Base-by-base conservation (phyloP, 352 stramenopile species). In the Pythium dissimile region DNA sequence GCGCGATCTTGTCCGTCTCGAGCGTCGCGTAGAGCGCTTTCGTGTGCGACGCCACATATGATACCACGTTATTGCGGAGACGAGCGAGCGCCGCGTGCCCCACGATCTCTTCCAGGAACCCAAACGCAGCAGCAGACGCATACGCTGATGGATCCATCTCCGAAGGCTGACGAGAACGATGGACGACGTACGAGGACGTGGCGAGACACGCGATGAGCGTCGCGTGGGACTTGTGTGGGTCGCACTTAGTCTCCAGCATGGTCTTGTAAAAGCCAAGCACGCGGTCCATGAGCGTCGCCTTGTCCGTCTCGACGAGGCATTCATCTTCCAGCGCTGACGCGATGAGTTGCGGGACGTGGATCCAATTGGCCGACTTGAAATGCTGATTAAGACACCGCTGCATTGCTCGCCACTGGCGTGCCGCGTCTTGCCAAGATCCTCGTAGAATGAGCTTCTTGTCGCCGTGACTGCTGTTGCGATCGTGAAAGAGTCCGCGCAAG, bases 1-100 rank as follows among this genome's bases (percentile, higher is more conserved):
- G 35, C 30, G 69, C 66, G 43, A 77, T 66, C 35, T 69, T 59
- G 54, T 77, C 69, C 2, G 56, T 53, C 21, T 72, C 58, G 20
- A 77, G 48, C 13, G 21, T 12, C 5, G 1, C n/a, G 23, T 50
- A 59, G 21, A 77, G 59, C 5, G 28, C 16, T 21, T 63, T 59
- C 7, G 58, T 32, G 28, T 72, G 54, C 1, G 3, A 48, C 1
- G 18, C 12, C 9, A 65, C 41, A 23, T 59, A 59, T 3, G 30
- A n/a, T 2, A 62, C 18, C 2, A 53, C 18, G 3, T 43, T 11
- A 0, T 34, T n/a, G 7, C 42, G 42, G 6, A 77, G 13, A 11
- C n/a, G 13, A 7, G 32, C 18, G 13, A 77, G 31, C 0, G 50
- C 63, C 5, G 12, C 12, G 31, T 2, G n/a, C 0, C 69, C 66